Evolutionary conservation across 768 basidiomycete genomes (phyloP), one percentile per base, ranked within the genome.

Genomic region (Lactarius hengduanensis): DNA sequence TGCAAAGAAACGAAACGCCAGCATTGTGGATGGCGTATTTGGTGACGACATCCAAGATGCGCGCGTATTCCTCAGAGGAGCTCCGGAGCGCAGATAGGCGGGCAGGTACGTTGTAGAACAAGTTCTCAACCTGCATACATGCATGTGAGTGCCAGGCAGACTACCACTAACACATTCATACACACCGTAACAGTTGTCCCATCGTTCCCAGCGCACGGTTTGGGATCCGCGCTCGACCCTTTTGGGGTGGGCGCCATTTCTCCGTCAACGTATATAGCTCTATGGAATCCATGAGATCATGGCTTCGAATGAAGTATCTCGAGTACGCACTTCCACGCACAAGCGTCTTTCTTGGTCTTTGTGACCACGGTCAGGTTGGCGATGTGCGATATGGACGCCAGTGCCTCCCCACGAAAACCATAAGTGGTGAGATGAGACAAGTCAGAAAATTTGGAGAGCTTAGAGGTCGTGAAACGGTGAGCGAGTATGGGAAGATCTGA

Each of bases 1-100:
- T 96, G 82, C 96, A 98, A 0, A 87, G 81, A 78, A 98, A 96
- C 0, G 94, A 83, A 3, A 95, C 86, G 13, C 83, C 85, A 0
- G 96, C 86, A 74, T 99, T 98, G 75, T 99, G 97, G 11, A 96
- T 82, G 0, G 97, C 94, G 73, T 99, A 99, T 68, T 90, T 91
- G 2, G 92, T 92, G 32, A 98, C 81, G 11, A 98, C 92, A 68
- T 96, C 93, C 2, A 98, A 81, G 53, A 98, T 94, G 40, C 92
- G 84, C 5, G 87, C 83, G 75, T 96, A 98, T 74, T 99, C 97
- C 70, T 98, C 96, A 2, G 94, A 90, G 4, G 89, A 78, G 64
- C 86, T 89, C 41, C 91, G 87, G 62, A 98, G 81, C 1, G 95
- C 91, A 3, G 92, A 87, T 28, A 96, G 83, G 56, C 97, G 89